Evolutionary conservation across 2,329 filamentous ascomycete species (phyloP), one percentile per base, ranked within the genome.

Genomic region (Curvularia hawaiiensis): DNA sequence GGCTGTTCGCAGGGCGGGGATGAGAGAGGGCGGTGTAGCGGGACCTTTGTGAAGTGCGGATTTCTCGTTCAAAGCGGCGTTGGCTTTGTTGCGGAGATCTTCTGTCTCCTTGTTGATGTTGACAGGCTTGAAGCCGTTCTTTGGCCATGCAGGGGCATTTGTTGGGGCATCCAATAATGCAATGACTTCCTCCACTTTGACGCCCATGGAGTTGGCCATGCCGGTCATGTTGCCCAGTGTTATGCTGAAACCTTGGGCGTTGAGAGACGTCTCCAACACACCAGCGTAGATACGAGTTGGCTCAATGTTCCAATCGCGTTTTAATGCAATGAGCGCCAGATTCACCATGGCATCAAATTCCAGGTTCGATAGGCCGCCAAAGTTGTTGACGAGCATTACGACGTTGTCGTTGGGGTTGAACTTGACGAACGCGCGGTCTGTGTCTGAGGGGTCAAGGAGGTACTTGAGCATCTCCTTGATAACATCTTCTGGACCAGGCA

Each of bases 161-260:
- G 83, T 85, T 3, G 80, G 79, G 24, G 75, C 73, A 58, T 84
- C 81, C 2, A 85, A 75, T 2, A 85, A 70, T 1, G 76, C 71
- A 22, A 84, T 73, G 24, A 85, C 70, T 30, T 82, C 79, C 14
- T 63, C 58, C 16, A 73, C 68, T 0, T 72, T 65, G n/a, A 77
- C 66, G 4, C 70, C 67, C 61, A 79, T 79, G 11, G 77, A 68
- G 28, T 72, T 70, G 6, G 79, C 77, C 62, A 82, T 79, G 35
- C 78, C 73, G 3, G 78, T 78, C 47, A 85, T 71, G 61, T 85
- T 85, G 31, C 82, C 81, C 0, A 85, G 69, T 0, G 83, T 84
- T 31, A 85, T 80, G 8, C 80, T 83, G 75, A 84, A 85, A 4
- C 83, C 83, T 7, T 83, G 83, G 1, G 79, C 83, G 61, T 85